These are phyloP conservation scores for Litsea cubeba DNA, from an alignment of 164 flowering plant species.

Conservation along the genomic window DNA sequence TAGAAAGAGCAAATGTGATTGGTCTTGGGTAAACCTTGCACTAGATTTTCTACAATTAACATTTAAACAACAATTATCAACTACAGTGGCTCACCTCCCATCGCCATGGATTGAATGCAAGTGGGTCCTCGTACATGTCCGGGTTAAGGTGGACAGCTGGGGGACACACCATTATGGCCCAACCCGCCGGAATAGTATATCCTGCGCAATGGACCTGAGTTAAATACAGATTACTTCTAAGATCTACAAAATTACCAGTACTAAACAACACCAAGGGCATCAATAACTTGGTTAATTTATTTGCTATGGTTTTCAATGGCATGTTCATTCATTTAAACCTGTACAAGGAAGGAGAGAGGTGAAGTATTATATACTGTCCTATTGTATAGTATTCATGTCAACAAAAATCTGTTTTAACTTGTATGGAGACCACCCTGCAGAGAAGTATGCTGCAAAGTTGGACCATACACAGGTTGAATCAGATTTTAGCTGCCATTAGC, in stretches of 20 bases:
- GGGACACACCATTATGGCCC: constrained; percentile 90
- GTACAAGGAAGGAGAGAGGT: background rate
- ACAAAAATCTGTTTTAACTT: too few relatives aligned
- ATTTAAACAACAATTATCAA: background rate
- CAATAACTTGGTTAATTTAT: background rate
- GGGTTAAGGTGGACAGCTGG: constrained; percentile 91
- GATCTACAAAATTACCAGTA: background rate
- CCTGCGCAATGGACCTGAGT: constrained; percentile 32
- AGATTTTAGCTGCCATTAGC: too few relatives aligned
- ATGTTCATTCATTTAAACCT: background rate
- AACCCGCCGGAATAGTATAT: constrained; percentile 83
- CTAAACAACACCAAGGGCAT: background rate
- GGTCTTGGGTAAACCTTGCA: too few relatives aligned
- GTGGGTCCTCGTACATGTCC: constrained; percentile 61
- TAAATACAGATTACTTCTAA: background rate
- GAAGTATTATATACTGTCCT: background rate
- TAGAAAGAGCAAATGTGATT: background rate
- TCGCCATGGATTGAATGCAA: constrained; percentile 76
- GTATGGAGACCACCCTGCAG: too few relatives aligned
- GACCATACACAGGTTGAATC: too few relatives aligned
- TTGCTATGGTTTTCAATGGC: background rate
- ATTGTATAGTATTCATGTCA: too few relatives aligned
- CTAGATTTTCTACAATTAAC: too few relatives aligned
- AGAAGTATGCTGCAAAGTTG: too few relatives aligned
- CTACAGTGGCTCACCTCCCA: constrained; percentile 58